Evolutionary conservation across 2,329 filamentous ascomycete species (phyloP).

Genomic region (Colletotrichum chrysophilum): DNA sequence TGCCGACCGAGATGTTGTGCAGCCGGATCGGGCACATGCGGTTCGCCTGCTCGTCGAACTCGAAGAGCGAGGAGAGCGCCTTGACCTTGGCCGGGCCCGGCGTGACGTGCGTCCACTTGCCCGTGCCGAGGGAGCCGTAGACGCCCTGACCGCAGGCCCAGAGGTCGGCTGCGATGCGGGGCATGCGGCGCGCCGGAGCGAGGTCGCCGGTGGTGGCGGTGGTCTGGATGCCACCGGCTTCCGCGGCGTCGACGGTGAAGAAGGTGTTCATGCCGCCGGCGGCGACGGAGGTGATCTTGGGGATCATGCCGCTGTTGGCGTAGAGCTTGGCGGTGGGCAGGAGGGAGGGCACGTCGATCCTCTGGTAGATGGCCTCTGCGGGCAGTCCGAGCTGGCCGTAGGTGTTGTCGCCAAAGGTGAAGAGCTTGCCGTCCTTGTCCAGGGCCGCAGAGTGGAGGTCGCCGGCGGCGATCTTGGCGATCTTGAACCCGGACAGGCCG

Average conservation of each 20-base stretch:
- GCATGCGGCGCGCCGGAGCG: constrained; percentile 36
- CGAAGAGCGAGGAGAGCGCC: constrained; percentile 79
- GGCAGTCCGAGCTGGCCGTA: constrained; percentile 91
- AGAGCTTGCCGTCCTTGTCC: constrained; percentile 78
- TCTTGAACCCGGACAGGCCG: constrained; percentile 72
- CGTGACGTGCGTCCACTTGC: constrained; percentile 89
- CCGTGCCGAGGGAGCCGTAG: constrained; percentile 81
- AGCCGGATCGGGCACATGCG: constrained; percentile 79
- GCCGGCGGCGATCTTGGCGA: constrained; percentile 79
- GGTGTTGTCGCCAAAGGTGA: constrained; percentile 90
- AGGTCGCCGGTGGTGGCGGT: constrained; percentile 12
- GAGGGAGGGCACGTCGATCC: constrained; percentile 72
- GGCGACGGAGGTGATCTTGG: constrained; percentile 77
- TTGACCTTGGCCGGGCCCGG: constrained; percentile 80
- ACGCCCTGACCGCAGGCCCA: constrained; percentile 91
- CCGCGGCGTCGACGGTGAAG: constrained; percentile 81
- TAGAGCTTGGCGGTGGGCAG: constrained; percentile 78
- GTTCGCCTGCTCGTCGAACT: constrained; percentile 80
- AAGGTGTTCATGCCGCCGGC: constrained; percentile 89
- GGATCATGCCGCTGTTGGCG: constrained; percentile 63
- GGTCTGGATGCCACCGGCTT: constrained; percentile 47
- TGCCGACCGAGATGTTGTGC: constrained; percentile 74
- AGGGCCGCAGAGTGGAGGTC: constrained; percentile 85
- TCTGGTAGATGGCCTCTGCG: constrained; percentile 64
- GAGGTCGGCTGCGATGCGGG: constrained; percentile 70